phyloP scores from a whole-genome alignment of 2,329 filamentous ascomycete genomes.

The Pyrenophora graminea region DNA sequence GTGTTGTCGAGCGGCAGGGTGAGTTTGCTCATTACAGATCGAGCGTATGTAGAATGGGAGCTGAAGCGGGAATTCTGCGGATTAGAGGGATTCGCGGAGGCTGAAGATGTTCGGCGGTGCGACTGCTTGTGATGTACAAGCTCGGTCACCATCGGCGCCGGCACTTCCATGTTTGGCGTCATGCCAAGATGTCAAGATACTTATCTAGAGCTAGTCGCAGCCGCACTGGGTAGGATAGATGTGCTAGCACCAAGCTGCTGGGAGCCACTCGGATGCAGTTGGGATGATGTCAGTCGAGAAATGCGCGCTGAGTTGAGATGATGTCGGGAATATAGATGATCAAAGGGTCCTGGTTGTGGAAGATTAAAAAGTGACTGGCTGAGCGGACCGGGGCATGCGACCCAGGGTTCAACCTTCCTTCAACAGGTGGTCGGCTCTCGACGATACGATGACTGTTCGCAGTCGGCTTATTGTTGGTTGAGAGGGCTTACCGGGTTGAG shows the following conservation, averaged over 20 bases:
- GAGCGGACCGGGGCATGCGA: conserved; percentile 1
- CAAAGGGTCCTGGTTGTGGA: background rate
- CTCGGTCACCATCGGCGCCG: conserved; percentile 21
- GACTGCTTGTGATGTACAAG: conserved; percentile 18
- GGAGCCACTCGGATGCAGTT: conserved; percentile 1
- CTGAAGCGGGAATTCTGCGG: conserved; percentile 37
- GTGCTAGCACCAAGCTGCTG: background rate
- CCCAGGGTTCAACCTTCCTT: background rate
- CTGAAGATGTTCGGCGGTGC: conserved; percentile 22
- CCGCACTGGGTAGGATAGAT: conserved; percentile 5
- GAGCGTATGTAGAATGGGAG: conserved; percentile 56
- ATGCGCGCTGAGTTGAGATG: background rate
- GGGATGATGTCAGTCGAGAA: background rate
- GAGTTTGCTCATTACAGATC: conserved; percentile 55
- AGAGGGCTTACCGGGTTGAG: conserved; percentile 3
- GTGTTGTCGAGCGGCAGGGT: conserved; percentile 28
- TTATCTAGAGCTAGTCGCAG: conserved; percentile 6
- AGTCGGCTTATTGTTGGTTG: conserved; percentile 5
- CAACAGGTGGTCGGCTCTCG: background rate
- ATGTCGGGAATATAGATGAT: no score
- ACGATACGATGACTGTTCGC: conserved; percentile 9
- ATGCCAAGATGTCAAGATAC: conserved; percentile 11
- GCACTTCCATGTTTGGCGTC: conserved; percentile 19
- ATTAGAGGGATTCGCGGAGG: conserved; percentile 15
- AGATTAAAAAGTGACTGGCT: background rate